Percentiles rank a stretch among this genome's conserved stretches.
Evolutionary conservation across 192 early-diverging fungal genomes (phyloP).

Genomic region (Coemansia sp.): DNA sequence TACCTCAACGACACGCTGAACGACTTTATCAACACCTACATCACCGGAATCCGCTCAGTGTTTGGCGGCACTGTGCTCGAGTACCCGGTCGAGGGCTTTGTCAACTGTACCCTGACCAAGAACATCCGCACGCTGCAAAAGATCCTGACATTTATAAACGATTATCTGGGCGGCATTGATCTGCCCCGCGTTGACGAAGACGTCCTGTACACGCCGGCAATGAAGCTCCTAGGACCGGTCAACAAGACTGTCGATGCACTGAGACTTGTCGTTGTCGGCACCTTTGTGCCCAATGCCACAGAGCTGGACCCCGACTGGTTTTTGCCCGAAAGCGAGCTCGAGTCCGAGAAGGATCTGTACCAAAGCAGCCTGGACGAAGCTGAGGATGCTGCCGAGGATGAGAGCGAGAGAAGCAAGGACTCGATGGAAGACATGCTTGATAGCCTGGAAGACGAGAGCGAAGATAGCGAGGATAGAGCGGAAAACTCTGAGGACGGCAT

Average conservation of each 20-base stretch:
- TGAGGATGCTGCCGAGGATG: constrained; percentile 1
- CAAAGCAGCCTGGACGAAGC: neutral
- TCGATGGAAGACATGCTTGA: neutral
- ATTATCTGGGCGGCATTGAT: constrained; percentile 27
- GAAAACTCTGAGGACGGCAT: neutral
- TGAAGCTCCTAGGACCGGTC: constrained; percentile 22
- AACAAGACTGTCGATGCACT: constrained; percentile 27
- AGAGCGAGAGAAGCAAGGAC: constrained; percentile 5
- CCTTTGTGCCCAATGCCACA: constrained; percentile 36
- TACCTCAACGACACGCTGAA: constrained; percentile 45
- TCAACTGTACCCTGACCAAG: constrained; percentile 55
- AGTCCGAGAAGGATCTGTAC: neutral
- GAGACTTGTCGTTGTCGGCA: constrained; percentile 34
- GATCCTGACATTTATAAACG: constrained; percentile 39
- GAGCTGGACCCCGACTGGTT: constrained; percentile 27
- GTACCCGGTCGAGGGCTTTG: constrained; percentile 40
- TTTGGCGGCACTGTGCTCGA: constrained; percentile 42
- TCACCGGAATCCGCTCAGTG: constrained; percentile 26
- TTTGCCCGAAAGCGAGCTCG: constrained; percentile 9
- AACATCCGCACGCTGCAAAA: constrained; percentile 40
- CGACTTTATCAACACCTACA: constrained; percentile 36
- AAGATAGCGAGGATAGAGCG: constrained; percentile 4
- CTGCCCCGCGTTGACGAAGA: constrained; percentile 37
- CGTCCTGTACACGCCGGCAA: constrained; percentile 20
- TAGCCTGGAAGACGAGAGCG: neutral